phyloP scores from a whole-genome alignment of 345 rosid species.

The Rhizophora mangle region DNA sequence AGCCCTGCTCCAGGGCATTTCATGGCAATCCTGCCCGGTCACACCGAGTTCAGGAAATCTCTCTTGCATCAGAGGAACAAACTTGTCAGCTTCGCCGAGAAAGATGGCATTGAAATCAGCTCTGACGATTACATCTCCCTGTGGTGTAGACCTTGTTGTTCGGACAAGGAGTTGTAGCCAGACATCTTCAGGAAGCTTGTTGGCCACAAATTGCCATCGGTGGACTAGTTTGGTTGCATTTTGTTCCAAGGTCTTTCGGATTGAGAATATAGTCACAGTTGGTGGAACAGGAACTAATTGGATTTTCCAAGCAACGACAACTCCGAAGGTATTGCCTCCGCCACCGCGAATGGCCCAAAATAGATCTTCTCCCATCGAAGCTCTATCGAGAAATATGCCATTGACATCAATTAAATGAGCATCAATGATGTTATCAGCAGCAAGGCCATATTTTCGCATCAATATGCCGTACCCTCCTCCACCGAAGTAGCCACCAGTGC shows the following conservation, averaged over 20 bases:
- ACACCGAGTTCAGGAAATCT: constrained; percentile 12
- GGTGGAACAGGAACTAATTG: constrained; percentile 13
- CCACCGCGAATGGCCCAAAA: constrained; percentile 27
- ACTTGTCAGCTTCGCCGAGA: constrained; percentile 3
- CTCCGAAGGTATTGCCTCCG: constrained; percentile 23
- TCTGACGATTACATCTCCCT: not conserved
- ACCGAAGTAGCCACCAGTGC: constrained; percentile 16
- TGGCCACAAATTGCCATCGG: constrained; percentile 16
- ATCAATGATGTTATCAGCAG: constrained; percentile 15
- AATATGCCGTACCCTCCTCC: constrained; percentile 21
- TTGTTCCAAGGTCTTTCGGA: constrained; percentile 8
- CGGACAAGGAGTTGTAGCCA: not conserved
- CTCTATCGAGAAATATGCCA: constrained; percentile 13
- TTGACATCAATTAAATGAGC: constrained; percentile 5
- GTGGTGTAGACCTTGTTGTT: not conserved
- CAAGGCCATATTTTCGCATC: constrained; percentile 20
- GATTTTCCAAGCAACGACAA: constrained; percentile 9
- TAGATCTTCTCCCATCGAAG: constrained; percentile 23
- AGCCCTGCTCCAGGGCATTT: constrained; percentile 7
- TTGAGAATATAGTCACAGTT: constrained; percentile 8
- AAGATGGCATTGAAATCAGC: constrained; percentile 6
- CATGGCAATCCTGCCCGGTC: constrained; percentile 11
- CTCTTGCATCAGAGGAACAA: constrained; percentile 7
- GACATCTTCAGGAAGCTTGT: constrained; percentile 1
- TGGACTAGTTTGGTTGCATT: constrained; percentile 14